Conservation (phyloP, 495 filamentous ascomycete genomes). For the Hamigera avellanea region DNA sequence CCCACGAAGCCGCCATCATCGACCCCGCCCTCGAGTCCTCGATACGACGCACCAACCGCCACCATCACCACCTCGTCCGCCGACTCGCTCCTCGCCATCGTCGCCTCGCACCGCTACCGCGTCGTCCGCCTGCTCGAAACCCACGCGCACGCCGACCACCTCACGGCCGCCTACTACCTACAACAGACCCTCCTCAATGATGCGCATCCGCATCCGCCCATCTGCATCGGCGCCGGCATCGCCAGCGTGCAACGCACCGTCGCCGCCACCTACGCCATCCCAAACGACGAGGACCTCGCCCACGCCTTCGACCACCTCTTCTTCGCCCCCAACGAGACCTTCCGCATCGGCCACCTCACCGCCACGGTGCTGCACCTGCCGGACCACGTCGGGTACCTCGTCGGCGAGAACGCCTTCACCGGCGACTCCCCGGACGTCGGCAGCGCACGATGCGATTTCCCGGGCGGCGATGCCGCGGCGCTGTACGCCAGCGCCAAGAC, state of each 20-base stretch:
- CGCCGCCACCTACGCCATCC: constrained; percentile 34
- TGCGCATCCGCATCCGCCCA: constrained; percentile 16
- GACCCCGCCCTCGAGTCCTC: constrained; percentile 50
- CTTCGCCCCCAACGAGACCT: constrained; percentile 41
- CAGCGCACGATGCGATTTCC: constrained; percentile 49
- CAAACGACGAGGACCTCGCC: constrained; percentile 20
- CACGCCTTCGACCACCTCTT: constrained; percentile 39
- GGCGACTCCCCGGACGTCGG: constrained; percentile 50
- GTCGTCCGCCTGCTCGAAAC: constrained; percentile 44
- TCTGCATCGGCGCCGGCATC: constrained; percentile 47
- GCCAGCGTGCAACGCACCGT: constrained; percentile 37
- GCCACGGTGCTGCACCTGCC: constrained; percentile 41
- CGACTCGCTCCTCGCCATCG: constrained; percentile 31
- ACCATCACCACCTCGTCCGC: constrained; percentile 36
- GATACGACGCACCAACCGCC: constrained; percentile 39
- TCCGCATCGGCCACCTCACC: constrained; percentile 35
- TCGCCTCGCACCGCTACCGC: constrained; percentile 31
- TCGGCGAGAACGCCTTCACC: constrained; percentile 48
- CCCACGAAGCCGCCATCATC: constrained; percentile 38
- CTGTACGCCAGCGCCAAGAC: constrained; percentile 34
- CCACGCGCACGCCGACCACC: constrained; percentile 51
- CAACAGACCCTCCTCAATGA: constrained; percentile 25
- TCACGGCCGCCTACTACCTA: constrained; percentile 46
- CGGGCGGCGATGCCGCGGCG: constrained; percentile 34
- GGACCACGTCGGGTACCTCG: constrained; percentile 47